Evolutionary conservation across 495 filamentous ascomycete genomes (phyloP), one percentile per base, ranked within the genome.

Genomic region (Aspergillus sclerotioniger): DNA sequence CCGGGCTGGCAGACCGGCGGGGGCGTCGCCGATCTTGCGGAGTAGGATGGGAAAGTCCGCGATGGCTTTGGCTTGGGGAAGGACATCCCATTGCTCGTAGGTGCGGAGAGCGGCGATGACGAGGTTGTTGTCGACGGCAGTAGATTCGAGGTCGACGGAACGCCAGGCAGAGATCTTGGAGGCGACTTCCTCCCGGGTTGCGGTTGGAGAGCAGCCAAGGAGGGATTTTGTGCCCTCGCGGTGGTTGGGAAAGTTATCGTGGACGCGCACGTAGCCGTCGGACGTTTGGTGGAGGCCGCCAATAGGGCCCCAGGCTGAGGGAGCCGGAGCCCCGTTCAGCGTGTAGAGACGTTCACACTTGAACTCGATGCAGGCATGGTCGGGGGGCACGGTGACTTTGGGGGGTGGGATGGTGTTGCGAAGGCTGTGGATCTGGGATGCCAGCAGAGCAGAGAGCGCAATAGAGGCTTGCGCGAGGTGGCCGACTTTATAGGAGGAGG

Each of bases 221-320:
- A 81, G 68, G n/a, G 56, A 32, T 10, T 70, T 63, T 0, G 74
- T 63, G 19, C 69, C 71, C 13, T 60, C 35, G 1, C 74, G 71
- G 52, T 81, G 78, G 37, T 78, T 63, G 6, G 71, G 62, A 47
- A 79, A 78, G 6, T 20, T 16, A 33, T 80, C 78, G 57, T 81
- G 78, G 28, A 80, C 67, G 21, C 76, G 64, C 19, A 80, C 70
- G 58, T 79, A 67, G n/a, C 76, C 78, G 58, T 79, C 76, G 0
- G 63, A 53, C 6, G 76, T 71, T 25, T 64, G 61, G 58, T 81
- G 72, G 0, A 81, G 33, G 2, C 78, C 77, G 0, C 77, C 76
- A 16, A 81, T 72, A 6, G 66, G 63, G 5, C 68, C 71, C 68
- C 70, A 76, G 4, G 65, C 37, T 6, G 64, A 58, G 4, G 62